Conservation (phyloP, 2,329 filamentous ascomycete species). For the Penicillium frequentans region DNA sequence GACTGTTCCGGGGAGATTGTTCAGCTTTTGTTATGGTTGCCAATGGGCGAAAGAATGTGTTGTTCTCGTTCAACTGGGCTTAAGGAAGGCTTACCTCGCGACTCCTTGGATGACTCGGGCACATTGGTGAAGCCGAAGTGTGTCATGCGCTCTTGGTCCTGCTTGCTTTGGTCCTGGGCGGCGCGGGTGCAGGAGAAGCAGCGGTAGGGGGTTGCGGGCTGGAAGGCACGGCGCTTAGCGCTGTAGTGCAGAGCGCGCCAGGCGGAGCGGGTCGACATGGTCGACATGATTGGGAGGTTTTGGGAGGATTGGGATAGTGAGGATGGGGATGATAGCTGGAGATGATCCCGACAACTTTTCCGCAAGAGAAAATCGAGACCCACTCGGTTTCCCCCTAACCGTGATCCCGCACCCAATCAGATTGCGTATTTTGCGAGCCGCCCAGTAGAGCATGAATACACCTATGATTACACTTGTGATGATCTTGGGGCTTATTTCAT, state of each 20-base stretch:
- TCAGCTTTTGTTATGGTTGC: slow-evolving; percentile 3
- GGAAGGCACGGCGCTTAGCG: slow-evolving; percentile 29
- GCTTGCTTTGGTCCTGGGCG: slow-evolving; percentile 39
- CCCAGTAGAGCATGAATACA: not conserved
- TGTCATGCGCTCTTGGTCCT: slow-evolving; percentile 61
- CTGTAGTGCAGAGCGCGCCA: slow-evolving; percentile 39
- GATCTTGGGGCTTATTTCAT: not conserved
- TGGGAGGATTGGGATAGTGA: not conserved
- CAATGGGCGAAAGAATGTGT: not conserved
- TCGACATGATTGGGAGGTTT: not conserved
- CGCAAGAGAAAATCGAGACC: slow-evolving; percentile 7
- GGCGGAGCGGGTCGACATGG: slow-evolving; percentile 36
- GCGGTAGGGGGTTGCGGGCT: slow-evolving; percentile 39
- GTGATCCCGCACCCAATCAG: slow-evolving; percentile 14
- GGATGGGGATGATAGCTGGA: not conserved
- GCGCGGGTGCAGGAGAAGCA: slow-evolving; percentile 54
- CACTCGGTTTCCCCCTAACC: slow-evolving; percentile 8
- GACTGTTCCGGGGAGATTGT: slow-evolving; percentile 52
- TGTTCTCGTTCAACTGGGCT: not conserved
- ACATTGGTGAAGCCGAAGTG: slow-evolving; percentile 92
- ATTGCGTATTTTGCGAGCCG: slow-evolving; percentile 1
- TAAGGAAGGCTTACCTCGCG: slow-evolving; percentile 52
- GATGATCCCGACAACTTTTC: slow-evolving; percentile 19
- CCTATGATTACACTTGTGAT: not conserved
- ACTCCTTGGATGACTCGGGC: slow-evolving; percentile 74